Conservation (phyloP, 768 basidiomycete species). For the Erythrobasidium yunnanense region DNA sequence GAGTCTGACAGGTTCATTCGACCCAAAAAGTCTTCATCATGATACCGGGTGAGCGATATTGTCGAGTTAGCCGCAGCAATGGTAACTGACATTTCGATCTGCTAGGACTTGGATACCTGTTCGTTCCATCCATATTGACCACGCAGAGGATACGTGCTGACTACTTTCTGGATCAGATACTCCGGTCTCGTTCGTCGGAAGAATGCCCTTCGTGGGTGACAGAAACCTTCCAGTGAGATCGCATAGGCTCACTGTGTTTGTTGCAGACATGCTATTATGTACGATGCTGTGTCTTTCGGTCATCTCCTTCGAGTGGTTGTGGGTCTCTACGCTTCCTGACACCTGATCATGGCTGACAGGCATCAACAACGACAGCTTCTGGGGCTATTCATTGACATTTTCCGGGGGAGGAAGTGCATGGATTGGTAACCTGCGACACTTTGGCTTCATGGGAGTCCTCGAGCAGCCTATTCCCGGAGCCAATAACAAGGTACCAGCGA, state of each 20-base stretch:
- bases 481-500: conserved; percentile 43
- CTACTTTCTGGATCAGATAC: conserved; percentile 46
- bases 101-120: conserved; percentile 18
- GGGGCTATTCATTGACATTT: conserved; percentile 78
- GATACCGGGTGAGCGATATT: conserved; percentile 25
- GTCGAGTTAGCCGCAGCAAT: too few species aligned
- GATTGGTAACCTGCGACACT: conserved; percentile 75
- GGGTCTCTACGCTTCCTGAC: not conserved
- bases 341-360: not conserved
- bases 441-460: conserved; percentile 59
- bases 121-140: not conserved
- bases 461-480: conserved; percentile 36
- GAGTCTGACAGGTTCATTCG: not conserved
- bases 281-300: conserved; percentile 46
- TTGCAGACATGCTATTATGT: conserved; percentile 37
- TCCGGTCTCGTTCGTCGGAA: conserved; percentile 82
- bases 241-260: conserved; percentile 55
- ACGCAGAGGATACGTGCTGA: not conserved
- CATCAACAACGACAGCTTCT: not conserved
- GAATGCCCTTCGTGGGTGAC: conserved; percentile 65
- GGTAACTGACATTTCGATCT: not conserved
- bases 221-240: conserved; percentile 49
- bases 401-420: conserved; percentile 63
- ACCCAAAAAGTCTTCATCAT: conserved; percentile 17
- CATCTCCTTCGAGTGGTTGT: conserved; percentile 58